Conservation (phyloP, 2,329 filamentous ascomycete species). For the Trichoderma sp. region DNA sequence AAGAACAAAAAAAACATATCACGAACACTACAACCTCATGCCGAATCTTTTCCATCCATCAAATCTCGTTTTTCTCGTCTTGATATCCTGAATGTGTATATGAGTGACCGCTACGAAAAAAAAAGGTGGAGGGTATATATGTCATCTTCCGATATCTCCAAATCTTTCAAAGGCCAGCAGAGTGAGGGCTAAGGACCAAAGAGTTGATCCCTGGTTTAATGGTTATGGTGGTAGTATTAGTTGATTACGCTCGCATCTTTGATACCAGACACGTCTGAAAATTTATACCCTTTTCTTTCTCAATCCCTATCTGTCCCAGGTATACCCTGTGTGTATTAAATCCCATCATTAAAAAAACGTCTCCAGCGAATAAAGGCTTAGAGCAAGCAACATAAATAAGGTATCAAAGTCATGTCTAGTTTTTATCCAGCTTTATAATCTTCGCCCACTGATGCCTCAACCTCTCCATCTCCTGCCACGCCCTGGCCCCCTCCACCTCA, state of each 20-base stretch:
- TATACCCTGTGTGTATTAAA: not conserved
- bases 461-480: constrained; percentile 71
- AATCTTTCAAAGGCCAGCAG: not conserved
- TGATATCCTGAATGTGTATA: not conserved
- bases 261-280: not conserved
- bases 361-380: not conserved
- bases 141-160: not conserved
- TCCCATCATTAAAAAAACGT: not conserved
- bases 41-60: not conserved
- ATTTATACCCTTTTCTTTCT: constrained; percentile 2
- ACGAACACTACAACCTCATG: not conserved
- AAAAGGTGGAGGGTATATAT: not conserved
- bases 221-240: not conserved
- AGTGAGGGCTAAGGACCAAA: not conserved
- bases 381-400: not conserved
- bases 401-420: not conserved
- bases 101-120: not conserved
- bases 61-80: not conserved
- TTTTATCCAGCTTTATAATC: constrained; percentile 25
- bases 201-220: not conserved
- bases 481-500: constrained; percentile 57
- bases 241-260: not conserved
- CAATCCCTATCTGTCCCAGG: not conserved
- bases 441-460: constrained; percentile 65
- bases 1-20: not conserved